These are phyloP conservation scores for Sicyos baderoa DNA, from an alignment of 306 rosid species.

Conservation along the genomic window DNA sequence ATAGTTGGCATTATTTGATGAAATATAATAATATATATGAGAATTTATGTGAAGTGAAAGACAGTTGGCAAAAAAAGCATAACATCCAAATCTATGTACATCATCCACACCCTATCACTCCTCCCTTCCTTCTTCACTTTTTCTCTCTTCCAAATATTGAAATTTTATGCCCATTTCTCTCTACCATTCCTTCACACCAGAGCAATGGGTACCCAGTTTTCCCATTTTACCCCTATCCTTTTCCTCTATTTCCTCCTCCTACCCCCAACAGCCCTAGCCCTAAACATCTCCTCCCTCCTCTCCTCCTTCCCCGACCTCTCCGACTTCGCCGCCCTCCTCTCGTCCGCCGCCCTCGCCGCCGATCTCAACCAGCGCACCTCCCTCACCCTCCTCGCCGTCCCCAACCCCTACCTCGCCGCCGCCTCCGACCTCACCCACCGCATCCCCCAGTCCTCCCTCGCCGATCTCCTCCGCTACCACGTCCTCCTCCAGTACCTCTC, in stretches of 20 bases:
- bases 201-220: slow-evolving; percentile 30
- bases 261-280: slow-evolving; percentile 14
- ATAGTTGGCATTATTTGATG: no score
- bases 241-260: slow-evolving; percentile 24
- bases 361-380: slow-evolving; percentile 65
- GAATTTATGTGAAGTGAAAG: neutral
- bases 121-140: neutral
- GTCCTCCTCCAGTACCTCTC: slow-evolving; percentile 81
- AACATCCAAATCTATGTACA: neutral
- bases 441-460: slow-evolving; percentile 46
- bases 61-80: neutral
- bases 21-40: no score
- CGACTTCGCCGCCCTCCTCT: slow-evolving; percentile 52
- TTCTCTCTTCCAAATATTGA: neutral
- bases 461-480: slow-evolving; percentile 89
- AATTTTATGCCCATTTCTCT: neutral
- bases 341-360: slow-evolving; percentile 40
- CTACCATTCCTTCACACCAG: neutral
- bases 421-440: slow-evolving; percentile 46
- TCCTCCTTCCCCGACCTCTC: slow-evolving; percentile 69
- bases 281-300: slow-evolving; percentile 75
- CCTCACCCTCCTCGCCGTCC: slow-evolving; percentile 85
- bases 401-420: slow-evolving; percentile 49
- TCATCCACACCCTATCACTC: neutral
- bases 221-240: slow-evolving; percentile 49